Percentiles rank a stretch among this genome's conserved stretches.
These are phyloP conservation scores for Stylosanthes scabra DNA, from an alignment of 331 rosid genomes.

Conservation along the genomic window DNA sequence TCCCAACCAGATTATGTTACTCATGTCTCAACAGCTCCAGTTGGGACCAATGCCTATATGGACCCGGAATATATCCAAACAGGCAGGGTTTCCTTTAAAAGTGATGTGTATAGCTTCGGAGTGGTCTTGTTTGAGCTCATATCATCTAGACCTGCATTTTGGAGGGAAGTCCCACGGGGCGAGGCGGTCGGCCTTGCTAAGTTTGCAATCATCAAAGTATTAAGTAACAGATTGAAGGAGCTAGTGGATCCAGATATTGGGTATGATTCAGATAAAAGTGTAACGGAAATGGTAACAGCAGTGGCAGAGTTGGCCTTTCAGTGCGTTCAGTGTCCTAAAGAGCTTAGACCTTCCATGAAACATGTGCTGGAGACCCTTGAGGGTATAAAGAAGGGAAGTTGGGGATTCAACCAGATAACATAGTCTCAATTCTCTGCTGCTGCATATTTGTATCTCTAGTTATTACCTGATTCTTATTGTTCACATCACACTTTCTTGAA, in stretches of 20 bases:
- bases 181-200: conserved; percentile 11
- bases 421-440: neutral
- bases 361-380: conserved; percentile 36
- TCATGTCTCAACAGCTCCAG: conserved; percentile 68
- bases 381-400: conserved; percentile 36
- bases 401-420: conserved; percentile 39
- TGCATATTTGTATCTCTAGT: too few species aligned
- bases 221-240: conserved; percentile 8
- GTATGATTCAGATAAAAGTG: neutral
- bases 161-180: neutral
- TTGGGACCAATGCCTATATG: conserved; percentile 73
- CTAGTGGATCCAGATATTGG: conserved; percentile 31
- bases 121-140: conserved; percentile 69
- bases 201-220: conserved; percentile 20
- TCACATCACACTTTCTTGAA: too few species aligned
- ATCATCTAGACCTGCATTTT: conserved; percentile 58
- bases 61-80: conserved; percentile 66
- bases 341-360: conserved; percentile 41
- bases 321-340: conserved; percentile 42
- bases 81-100: conserved; percentile 61
- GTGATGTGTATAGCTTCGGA: conserved; percentile 83
- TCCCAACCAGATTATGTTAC: conserved; percentile 47
- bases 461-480: too few species aligned
- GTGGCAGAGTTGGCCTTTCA: conserved; percentile 46
- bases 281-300: conserved; percentile 8